Evolutionary conservation across 1,284 basidiomycete species (phyloP), one percentile per base, ranked within the genome.

Genomic region (Cryptococcus sp.): DNA sequence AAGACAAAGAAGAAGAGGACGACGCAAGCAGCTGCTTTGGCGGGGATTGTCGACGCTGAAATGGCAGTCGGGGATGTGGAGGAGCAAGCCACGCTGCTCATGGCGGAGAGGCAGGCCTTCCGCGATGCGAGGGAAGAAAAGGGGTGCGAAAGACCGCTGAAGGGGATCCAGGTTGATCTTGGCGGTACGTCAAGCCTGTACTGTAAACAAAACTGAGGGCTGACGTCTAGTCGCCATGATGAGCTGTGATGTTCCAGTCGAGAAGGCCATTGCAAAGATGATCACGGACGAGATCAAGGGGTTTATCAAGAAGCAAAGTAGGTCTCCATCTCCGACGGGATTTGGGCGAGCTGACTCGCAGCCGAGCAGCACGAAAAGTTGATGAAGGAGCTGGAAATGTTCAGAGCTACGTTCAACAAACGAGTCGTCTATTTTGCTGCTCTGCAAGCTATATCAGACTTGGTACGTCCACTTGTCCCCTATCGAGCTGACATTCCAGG

Each of bases 401-500:
- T 73, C 48, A 61, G 67, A 24, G 52, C 49, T 3, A 60, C 60
- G 1, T 72, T 69, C 62, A 73, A 73, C 47, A 49, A 52, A 4
- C 63, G 71, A 28, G 65, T 71, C 9, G 45, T 47, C 7, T 72
- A 71, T 54, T 73, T 69, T 50, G 65, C 63, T 1, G 59, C 63
- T 3, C 55, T 72, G 10, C 71, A 73, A 49, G 68, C 64, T 44
- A 66, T 73, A 11, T 71, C 69, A 2, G 71, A 73, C 49, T 68
- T 64, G 5, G 69, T 62, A 22, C 35, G 57, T 43, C 18, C 4
- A 4, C 24, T 2, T 6, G 21, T 25, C n/a, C 16, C 32, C 4
- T 10, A 25, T 31, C 37, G 16, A 4, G 25, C 48, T 50, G 5
- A 39, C n/a, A n/a, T n/a, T 14, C 14, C 12, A 2, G 63, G 52